A percentile compares a stretch with the other conserved stretches of the same genome.
Evolutionary conservation across 208 protist species (phyloP).

Genomic region (Leishmania aethiopica): DNA sequence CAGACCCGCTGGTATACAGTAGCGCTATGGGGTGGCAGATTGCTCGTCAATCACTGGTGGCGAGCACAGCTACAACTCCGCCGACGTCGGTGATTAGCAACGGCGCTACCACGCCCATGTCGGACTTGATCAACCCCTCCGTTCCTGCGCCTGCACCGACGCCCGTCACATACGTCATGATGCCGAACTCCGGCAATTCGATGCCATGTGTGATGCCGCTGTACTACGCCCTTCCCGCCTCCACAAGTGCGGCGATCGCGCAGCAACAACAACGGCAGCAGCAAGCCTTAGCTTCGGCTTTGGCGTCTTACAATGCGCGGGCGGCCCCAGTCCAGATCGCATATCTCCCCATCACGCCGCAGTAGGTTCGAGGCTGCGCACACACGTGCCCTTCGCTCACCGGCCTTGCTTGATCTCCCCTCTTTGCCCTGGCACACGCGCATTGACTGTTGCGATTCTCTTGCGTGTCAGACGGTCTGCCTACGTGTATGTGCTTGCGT

Average conservation of each 20-base stretch:
- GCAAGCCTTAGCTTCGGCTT: not conserved
- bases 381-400: not conserved
- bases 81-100: constrained; percentile 3
- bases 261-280: constrained; percentile 16
- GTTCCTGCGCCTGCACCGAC: not conserved
- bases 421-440: not conserved
- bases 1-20: constrained; percentile 5
- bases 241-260: not conserved
- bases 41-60: not conserved
- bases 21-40: constrained; percentile 8
- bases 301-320: constrained; percentile 2
- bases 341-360: not conserved
- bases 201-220: constrained; percentile 20
- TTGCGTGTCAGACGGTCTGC: not conserved
- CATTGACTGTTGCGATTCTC: not conserved
- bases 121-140: constrained; percentile 5
- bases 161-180: constrained; percentile 19
- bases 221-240: constrained; percentile 20
- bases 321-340: constrained; percentile 5
- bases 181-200: not conserved
- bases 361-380: not conserved
- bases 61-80: not conserved
- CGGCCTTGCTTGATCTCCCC: not conserved
- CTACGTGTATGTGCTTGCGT: not conserved
- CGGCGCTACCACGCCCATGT: not conserved